phyloP scores from a whole-genome alignment of 805 yeast genomes.

The Saccharomycopsis schoenii region DNA sequence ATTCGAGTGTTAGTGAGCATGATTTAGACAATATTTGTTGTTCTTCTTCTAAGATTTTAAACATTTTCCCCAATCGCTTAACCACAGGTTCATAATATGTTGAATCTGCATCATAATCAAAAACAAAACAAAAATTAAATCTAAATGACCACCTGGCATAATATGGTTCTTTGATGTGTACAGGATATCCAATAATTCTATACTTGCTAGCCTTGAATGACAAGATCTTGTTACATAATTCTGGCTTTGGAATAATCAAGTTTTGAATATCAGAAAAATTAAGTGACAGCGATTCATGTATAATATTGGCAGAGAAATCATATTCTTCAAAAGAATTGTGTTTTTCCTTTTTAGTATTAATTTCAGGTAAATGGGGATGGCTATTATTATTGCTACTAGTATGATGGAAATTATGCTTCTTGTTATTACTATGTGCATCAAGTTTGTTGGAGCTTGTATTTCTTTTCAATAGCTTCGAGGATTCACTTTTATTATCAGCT shows the following conservation, averaged over 20 bases:
- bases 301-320: not conserved
- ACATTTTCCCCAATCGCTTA: slow-evolving; percentile 77
- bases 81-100: slow-evolving; percentile 83
- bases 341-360: not conserved
- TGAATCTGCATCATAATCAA: slow-evolving; percentile 71
- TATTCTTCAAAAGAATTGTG: not conserved
- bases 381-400: not conserved
- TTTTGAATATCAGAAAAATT: slow-evolving; percentile 74
- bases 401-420: not conserved
- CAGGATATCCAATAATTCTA: slow-evolving; percentile 81
- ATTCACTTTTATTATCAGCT: not conserved
- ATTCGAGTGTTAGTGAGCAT: not conserved
- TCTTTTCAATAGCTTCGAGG: slow-evolving; percentile 28
- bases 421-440: not conserved
- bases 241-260: slow-evolving; percentile 90
- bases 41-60: slow-evolving; percentile 85
- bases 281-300: slow-evolving; percentile 25
- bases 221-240: slow-evolving; percentile 72
- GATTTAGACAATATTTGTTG: slow-evolving; percentile 58
- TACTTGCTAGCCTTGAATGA: slow-evolving; percentile 62
- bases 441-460: not conserved
- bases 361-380: not conserved
- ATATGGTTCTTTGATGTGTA: slow-evolving; percentile 58
- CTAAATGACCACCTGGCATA: slow-evolving; percentile 89
- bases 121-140: slow-evolving; percentile 89